Percentiles rank a stretch among this genome's conserved stretches.
Evolutionary conservation across 2,329 filamentous ascomycete genomes (phyloP).

Genomic region (Dactylellina drechsleri): DNA sequence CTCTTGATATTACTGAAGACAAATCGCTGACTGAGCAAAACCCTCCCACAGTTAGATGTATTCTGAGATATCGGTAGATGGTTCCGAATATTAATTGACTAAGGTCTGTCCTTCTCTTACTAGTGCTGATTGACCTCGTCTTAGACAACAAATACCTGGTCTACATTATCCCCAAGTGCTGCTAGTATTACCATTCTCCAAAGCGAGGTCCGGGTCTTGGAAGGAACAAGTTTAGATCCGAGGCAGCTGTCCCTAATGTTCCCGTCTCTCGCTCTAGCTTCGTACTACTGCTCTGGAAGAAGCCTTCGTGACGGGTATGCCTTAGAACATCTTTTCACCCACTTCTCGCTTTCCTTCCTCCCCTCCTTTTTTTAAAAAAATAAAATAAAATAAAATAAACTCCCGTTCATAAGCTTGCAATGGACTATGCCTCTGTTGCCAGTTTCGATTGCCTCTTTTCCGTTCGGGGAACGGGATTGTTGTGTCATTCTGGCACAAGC

Average conservation of each 20-base stretch:
- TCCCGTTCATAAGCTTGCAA: not conserved
- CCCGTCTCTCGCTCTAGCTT: constrained; percentile 1
- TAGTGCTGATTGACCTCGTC: constrained; percentile 4
- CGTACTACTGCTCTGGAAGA: not conserved
- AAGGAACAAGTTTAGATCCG: not conserved
- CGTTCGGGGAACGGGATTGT: constrained; percentile 19
- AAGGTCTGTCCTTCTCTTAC: not conserved
- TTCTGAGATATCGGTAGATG: constrained; percentile 16
- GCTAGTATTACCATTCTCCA: too few species aligned
- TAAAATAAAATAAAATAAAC: too few species aligned
- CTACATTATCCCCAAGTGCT: too few species aligned
- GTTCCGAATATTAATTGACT: constrained; percentile 15
- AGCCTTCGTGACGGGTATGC: constrained; percentile 40
- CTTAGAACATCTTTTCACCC: not conserved
- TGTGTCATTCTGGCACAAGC: constrained; percentile 28
- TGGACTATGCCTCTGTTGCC: constrained; percentile 6
- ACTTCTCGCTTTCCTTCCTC: too few species aligned
- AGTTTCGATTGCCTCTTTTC: constrained; percentile 1
- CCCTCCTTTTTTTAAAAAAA: too few species aligned
- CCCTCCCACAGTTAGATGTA: not conserved
- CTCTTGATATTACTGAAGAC: not conserved
- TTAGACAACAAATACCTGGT: too few species aligned
- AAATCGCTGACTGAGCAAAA: constrained; percentile 29
- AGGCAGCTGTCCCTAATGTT: not conserved
- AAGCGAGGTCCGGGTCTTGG: not conserved